Evolutionary conservation across 2,329 filamentous ascomycete genomes (phyloP), one percentile per base, ranked within the genome.

Genomic region (Xylariaceae sp.): DNA sequence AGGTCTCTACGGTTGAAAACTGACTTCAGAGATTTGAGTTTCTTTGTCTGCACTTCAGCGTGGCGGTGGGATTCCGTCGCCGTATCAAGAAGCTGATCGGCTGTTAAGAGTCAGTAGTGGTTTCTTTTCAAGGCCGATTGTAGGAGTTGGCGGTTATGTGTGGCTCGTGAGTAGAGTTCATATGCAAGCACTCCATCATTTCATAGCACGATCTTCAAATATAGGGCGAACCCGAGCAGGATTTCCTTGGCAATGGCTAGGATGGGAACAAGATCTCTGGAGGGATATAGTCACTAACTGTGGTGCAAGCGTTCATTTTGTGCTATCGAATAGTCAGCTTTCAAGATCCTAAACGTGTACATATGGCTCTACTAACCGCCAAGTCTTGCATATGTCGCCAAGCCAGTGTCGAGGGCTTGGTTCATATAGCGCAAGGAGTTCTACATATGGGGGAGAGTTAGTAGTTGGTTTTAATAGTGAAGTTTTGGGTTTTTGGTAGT

Each of bases 221-320:
- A 17, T 4, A 17, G 3, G 28, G n/a, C 33, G 2, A 39, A 26
- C 21, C 16, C 4, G 28, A 11, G 16, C 11, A 40, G 31, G 4
- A 26, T 40, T 16, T 2, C 28, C 19, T 9, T 17, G 23, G 14
- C 11, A 6, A 6, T 28, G 23, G 21, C 19, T 4, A 12, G 9
- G 34, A 28, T 12, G 21, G 8, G 3, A 6, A 29, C 12, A 43
- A 4, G 34, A 6, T 11, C 21, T 19, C 19, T n/a, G 19, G 14
- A 36, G n/a, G 12, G 33, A 24, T 9, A 17, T 33, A 1, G 16
- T n/a, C 29, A 60, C 59, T 53, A n/a, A 62, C 59, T 91, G 69
- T 93, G 91, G 71, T 93, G 86, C 53, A 96, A 82, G 14, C 88
- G 83, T 71, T 96, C 91, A 57, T 89, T 89, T 73, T 96, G 92